These are phyloP conservation scores for Pogostemon cablin DNA, from an alignment of 257 asterid genomes.

Conservation along the genomic window DNA sequence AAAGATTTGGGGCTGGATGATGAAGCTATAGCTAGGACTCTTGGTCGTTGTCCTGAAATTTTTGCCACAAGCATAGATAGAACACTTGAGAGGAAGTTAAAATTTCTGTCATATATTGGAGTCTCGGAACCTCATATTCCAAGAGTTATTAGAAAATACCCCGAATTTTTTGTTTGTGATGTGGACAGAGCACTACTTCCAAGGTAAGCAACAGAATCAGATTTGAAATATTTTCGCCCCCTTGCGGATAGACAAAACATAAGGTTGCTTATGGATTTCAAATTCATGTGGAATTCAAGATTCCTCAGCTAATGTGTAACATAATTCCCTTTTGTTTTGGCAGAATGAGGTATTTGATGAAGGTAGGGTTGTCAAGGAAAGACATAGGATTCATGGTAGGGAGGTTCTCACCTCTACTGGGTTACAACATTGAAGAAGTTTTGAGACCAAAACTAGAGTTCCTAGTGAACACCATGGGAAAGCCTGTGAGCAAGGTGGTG, in stretches of 20 bases:
- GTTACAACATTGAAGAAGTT: conserved; percentile 78
- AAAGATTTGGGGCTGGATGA: conserved; percentile 74
- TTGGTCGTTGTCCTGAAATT: conserved; percentile 88
- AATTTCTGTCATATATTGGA: conserved; percentile 67
- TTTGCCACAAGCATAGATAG: conserved; percentile 64
- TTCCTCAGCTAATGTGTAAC: too few relatives aligned
- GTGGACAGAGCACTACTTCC: conserved; percentile 77
- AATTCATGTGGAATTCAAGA: too few relatives aligned
- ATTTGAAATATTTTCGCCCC: neutral
- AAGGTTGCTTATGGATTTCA: neutral
- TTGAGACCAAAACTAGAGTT: conserved; percentile 82
- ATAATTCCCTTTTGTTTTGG: neutral
- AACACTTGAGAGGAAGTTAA: conserved; percentile 74
- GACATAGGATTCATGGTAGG: conserved; percentile 77
- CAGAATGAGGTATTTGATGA: conserved; percentile 72
- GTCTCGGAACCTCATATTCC: conserved; percentile 63
- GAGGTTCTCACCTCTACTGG: conserved; percentile 83
- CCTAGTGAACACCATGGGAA: conserved; percentile 64
- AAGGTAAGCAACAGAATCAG: conserved; percentile 46
- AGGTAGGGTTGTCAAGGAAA: conserved; percentile 62
- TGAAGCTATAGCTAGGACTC: conserved; percentile 60
- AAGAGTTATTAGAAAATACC: conserved; percentile 80
- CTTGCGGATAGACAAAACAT: too few relatives aligned
- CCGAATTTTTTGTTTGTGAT: conserved; percentile 83
- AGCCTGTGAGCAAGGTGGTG: conserved; percentile 66